These are phyloP conservation scores for Globisporangium megalacanthum DNA, from an alignment of 352 stramenopile genomes.

Conservation along the genomic window DNA sequence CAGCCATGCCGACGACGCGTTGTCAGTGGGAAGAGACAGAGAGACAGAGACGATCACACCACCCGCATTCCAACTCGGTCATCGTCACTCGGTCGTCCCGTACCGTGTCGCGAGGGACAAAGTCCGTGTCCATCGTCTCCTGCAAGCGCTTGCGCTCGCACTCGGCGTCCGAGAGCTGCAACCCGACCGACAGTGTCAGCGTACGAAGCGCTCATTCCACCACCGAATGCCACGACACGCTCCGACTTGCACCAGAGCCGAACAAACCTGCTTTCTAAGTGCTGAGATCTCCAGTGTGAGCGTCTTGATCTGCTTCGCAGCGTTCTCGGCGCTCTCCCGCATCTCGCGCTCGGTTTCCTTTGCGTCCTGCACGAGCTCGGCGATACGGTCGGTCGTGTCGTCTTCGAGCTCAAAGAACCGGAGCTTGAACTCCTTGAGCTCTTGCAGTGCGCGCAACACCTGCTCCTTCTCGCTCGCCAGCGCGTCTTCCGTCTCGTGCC, in stretches of 20 bases:
- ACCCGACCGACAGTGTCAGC: not conserved
- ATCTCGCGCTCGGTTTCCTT: conserved; percentile 39
- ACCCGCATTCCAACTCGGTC: no score
- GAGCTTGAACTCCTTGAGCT: conserved; percentile 74
- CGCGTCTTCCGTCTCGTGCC: conserved; percentile 64
- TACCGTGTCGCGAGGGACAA: conserved; percentile 47
- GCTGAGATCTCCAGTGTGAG: conserved; percentile 28
- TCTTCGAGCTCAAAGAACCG: conserved; percentile 61
- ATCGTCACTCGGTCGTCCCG: not conserved
- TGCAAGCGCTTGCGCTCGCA: conserved; percentile 26
- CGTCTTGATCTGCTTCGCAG: conserved; percentile 6
- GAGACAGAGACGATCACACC: no score
- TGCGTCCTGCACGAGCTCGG: conserved; percentile 55
- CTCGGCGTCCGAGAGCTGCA: conserved; percentile 29
- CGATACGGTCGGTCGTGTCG: conserved; percentile 52
- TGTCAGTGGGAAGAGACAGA: no score
- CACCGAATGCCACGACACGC: not conserved
- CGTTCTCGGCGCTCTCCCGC: conserved; percentile 20
- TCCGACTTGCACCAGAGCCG: not conserved
- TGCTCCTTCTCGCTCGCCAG: conserved; percentile 50
- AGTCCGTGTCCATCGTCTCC: conserved; percentile 44
- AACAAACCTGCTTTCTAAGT: conserved; percentile 31
- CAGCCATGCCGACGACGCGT: no score
- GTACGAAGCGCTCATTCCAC: no score
- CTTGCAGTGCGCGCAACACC: conserved; percentile 42